phyloP scores from a whole-genome alignment of 176 grass and related monocot genomes.

The Elaeis guineensis region DNA sequence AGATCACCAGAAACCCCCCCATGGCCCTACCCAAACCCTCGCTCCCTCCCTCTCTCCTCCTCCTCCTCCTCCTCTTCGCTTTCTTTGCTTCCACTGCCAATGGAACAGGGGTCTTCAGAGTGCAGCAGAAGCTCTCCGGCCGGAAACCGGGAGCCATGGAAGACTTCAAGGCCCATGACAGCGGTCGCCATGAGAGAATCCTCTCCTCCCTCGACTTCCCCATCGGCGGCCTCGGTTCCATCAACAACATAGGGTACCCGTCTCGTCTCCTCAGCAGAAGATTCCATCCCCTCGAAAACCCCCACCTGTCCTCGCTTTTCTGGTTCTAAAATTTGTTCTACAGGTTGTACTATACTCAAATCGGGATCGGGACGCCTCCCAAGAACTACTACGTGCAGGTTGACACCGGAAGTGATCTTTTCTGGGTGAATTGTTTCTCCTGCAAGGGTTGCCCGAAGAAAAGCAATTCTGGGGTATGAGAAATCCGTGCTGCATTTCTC shows the following conservation, averaged over 20 bases:
- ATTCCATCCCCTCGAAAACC: too few species aligned
- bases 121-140: conserved; percentile 58
- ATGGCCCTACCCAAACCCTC: conserved; percentile 4
- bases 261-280: not conserved
- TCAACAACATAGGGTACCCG: conserved; percentile 66
- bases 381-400: conserved; percentile 92
- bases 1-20: too few species aligned
- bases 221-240: conserved; percentile 67
- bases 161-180: conserved; percentile 49
- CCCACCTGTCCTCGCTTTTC: not conserved
- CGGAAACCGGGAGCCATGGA: conserved; percentile 14
- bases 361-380: conserved; percentile 64
- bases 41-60: not conserved
- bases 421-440: conserved; percentile 92
- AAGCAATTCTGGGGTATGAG: conserved; percentile 69
- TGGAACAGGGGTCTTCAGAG: conserved; percentile 43
- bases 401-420: conserved; percentile 91
- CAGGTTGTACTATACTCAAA: conserved; percentile 76
- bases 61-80: not conserved
- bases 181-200: conserved; percentile 30
- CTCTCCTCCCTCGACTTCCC: conserved; percentile 53
- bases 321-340: not conserved
- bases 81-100: conserved; percentile 5
- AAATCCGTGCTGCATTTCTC: too few species aligned
- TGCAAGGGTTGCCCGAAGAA: conserved; percentile 65